Conservation (phyloP, 106 monocot species). For the Posidonia australis region DNA sequence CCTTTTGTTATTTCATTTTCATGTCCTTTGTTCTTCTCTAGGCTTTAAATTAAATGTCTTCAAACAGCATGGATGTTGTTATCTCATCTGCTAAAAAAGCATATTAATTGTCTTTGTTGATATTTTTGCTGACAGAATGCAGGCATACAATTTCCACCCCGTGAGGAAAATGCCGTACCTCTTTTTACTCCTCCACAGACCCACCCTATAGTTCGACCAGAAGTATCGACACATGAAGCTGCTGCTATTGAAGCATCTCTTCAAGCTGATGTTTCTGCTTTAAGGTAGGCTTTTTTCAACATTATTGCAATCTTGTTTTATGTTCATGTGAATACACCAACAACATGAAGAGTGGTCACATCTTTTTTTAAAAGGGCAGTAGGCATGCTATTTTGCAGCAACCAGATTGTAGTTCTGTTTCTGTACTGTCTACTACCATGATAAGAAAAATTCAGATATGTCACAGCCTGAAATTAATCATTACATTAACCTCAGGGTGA, state of each 20-base stretch:
- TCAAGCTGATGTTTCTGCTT: conserved; percentile 55
- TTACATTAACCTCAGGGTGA: no score
- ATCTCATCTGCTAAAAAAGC: no score
- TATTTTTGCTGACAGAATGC: conserved; percentile 35
- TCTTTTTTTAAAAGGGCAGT: background rate
- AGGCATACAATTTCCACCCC: conserved; percentile 93
- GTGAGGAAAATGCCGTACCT: conserved; percentile 53
- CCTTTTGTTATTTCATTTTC: background rate
- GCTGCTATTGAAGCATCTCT: conserved; percentile 77
- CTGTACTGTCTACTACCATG: no score
- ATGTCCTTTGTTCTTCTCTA: background rate
- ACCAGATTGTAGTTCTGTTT: no score
- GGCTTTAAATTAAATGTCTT: no score
- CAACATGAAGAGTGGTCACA: background rate
- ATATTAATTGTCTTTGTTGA: no score
- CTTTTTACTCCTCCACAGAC: conserved; percentile 88
- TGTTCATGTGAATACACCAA: background rate
- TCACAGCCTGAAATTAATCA: no score
- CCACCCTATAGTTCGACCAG: conserved; percentile 38
- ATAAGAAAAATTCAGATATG: no score
- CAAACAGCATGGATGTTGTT: no score
- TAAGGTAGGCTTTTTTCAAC: conserved; percentile 36
- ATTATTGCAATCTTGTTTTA: conserved; percentile 3
- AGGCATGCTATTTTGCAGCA: no score
- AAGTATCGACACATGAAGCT: conserved; percentile 41